phyloP scores from a whole-genome alignment of 805 yeast species.

The Sugiyamaella floridensis region DNA sequence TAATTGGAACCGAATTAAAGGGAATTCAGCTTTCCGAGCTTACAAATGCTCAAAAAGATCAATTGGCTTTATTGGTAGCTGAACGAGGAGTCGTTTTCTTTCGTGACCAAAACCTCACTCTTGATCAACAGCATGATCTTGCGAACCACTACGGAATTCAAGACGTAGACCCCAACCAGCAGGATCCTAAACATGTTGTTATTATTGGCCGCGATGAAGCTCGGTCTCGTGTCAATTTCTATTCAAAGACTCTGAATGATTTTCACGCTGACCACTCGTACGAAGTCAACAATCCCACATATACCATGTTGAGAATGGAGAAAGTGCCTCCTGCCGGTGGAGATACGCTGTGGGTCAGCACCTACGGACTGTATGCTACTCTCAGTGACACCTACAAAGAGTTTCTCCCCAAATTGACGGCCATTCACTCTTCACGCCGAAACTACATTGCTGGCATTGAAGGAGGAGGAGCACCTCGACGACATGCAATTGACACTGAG shows the following conservation, averaged over 20 bases:
- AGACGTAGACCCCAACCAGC: constrained; percentile 28
- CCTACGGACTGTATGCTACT: constrained; percentile 47
- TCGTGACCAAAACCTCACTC: constrained; percentile 37
- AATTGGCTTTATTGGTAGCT: constrained; percentile 41
- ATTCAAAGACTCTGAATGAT: constrained; percentile 24
- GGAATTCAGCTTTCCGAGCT: constrained; percentile 52
- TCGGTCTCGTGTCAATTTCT: constrained; percentile 14
- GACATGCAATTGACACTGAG: constrained; percentile 41
- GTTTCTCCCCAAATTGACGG: constrained; percentile 49
- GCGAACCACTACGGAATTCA: constrained; percentile 21
- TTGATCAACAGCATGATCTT: constrained; percentile 25
- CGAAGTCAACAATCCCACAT: constrained; percentile 67
- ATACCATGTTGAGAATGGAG: constrained; percentile 57
- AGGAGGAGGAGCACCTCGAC: constrained; percentile 37
- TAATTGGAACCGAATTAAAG: constrained; percentile 57
- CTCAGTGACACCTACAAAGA: constrained; percentile 43
- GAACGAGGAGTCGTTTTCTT: constrained; percentile 47
- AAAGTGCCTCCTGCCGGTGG: constrained; percentile 50
- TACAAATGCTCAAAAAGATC: constrained; percentile 49
- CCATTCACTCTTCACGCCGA: constrained; percentile 51
- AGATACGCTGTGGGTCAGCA: constrained; percentile 49
- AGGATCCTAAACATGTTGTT: constrained; percentile 52
- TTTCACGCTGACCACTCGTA: constrained; percentile 77
- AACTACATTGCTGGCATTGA: constrained; percentile 20
- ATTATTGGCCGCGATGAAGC: constrained; percentile 40